A percentile compares a stretch with the other conserved stretches of the same genome.
Evolutionary conservation across 192 early-diverging fungal genomes (phyloP).

Genomic region (Coemansia sp.): DNA sequence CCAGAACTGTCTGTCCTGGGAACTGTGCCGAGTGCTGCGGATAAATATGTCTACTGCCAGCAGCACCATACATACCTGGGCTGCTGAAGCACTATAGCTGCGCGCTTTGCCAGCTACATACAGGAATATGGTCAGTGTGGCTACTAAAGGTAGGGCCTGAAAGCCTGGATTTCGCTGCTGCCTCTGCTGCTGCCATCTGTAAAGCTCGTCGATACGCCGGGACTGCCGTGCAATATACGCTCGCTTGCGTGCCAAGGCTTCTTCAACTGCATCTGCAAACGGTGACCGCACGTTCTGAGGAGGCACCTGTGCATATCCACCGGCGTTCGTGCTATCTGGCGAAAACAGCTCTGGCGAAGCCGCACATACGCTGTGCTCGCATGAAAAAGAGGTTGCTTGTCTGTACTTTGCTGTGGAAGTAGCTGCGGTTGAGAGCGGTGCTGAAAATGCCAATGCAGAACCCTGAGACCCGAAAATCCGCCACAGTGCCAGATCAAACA

Average conservation of each 20-base stretch:
- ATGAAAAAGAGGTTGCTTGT: too few species aligned
- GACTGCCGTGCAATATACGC: constrained; percentile 17
- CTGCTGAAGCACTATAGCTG: neutral
- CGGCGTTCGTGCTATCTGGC: neutral
- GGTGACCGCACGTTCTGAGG: constrained; percentile 19
- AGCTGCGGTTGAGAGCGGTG: too few species aligned
- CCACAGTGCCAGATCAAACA: constrained; percentile 22
- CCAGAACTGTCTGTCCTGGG: neutral
- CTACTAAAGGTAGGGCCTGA: neutral
- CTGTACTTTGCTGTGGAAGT: too few species aligned
- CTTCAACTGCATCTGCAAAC: constrained; percentile 36
- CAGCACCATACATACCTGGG: constrained; percentile 3
- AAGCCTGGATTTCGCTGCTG: constrained; percentile 1
- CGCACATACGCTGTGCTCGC: too few species aligned
- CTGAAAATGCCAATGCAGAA: too few species aligned
- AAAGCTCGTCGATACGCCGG: constrained; percentile 14
- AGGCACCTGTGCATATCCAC: neutral
- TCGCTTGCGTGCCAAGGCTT: constrained; percentile 18
- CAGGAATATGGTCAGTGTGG: constrained; percentile 4
- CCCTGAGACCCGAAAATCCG: neutral
- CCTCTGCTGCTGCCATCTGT: constrained; percentile 14
- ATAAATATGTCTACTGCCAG: constrained; percentile 7
- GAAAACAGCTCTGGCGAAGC: too few species aligned
- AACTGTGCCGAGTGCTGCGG: neutral
- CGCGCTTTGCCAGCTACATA: neutral